Evolutionary conservation across 305 asterid genomes (phyloP), one percentile per base, ranked within the genome.

Genomic region (Plantago coronopus): DNA sequence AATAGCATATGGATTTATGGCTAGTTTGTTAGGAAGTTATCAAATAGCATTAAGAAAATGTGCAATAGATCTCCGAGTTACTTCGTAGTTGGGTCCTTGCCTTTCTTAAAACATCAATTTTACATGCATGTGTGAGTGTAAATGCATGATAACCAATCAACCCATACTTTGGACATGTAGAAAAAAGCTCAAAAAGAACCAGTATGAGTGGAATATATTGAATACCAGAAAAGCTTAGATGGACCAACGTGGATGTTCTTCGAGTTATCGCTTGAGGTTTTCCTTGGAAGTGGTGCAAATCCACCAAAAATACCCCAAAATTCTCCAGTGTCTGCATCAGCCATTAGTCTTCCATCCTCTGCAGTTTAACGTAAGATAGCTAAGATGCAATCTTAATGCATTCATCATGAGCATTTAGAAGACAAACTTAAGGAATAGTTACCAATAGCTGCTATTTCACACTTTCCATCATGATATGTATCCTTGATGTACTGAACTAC

Each of bases 271-370:
- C 69, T 58, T 48, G 77, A 34, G 21, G 78, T 31, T 71, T 80
- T 86, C 81, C 81, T 81, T 7, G 97, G 93, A 64, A 90, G 91
- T 53, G 97, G 97, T 67, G 97, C 97, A 81, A 85, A 90, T 45
- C 97, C 97, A 69, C 97, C 97, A 79, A 90, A 90, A 66, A 87
- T 74, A 76, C 88, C 84, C 97, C 97, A 90, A 77, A 90, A 90
- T 62, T 90, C 97, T 61, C 97, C 97, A 14, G 84, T 86, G 57
- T 87, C 97, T 23, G 95, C 86, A 85, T 90, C 97, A 60, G 95
- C 95, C 77, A 87, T 88, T 62, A 89, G 76, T 65, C 79, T 89
- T 68, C 97, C 97, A 62, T 89, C 97, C 54, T 89, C 97, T 89
- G 79, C 81, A 68, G 61, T 62, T 55, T 69, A 78, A 65, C 48